These are phyloP conservation scores for Phytophthora multivora DNA, from an alignment of 352 stramenopile genomes.

Conservation along the genomic window DNA sequence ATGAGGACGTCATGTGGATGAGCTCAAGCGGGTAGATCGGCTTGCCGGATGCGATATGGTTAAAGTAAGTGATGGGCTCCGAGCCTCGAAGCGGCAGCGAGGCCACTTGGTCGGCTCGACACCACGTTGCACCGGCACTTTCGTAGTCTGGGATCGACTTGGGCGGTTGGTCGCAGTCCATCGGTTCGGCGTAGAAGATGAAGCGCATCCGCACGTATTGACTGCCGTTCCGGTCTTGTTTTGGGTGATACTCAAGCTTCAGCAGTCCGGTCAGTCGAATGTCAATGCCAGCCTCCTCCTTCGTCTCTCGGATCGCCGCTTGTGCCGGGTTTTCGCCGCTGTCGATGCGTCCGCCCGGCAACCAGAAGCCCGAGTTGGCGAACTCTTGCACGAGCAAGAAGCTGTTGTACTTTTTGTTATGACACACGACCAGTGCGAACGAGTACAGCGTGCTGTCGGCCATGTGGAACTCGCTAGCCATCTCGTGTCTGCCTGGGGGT, in stretches of 20 bases:
- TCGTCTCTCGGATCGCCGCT: constrained; percentile 85
- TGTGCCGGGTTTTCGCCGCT: constrained; percentile 75
- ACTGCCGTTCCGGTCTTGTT: constrained; percentile 66
- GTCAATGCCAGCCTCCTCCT: constrained; percentile 85
- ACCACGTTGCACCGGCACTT: constrained; percentile 83
- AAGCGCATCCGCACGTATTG: constrained; percentile 89
- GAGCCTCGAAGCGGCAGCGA: constrained; percentile 71
- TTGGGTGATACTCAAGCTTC: constrained; percentile 88
- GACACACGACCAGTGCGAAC: constrained; percentile 85
- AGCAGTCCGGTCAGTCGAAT: constrained; percentile 79
- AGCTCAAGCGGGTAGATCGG: constrained; percentile 79
- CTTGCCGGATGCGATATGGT: constrained; percentile 70
- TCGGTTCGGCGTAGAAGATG: constrained; percentile 80
- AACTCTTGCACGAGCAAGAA: constrained; percentile 89
- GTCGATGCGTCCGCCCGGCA: constrained; percentile 80
- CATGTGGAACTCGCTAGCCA: constrained; percentile 85
- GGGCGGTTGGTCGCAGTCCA: constrained; percentile 76
- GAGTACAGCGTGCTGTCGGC: constrained; percentile 75
- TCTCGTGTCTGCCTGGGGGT: constrained; percentile 73
- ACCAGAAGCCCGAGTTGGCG: constrained; percentile 85
- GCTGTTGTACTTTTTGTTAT: constrained; percentile 83
- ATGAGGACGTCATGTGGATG: constrained; percentile 63
- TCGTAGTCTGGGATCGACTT: constrained; percentile 91
- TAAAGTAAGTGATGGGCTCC: constrained; percentile 78
- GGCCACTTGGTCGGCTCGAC: constrained; percentile 67